Conservation (phyloP, 441 rosid species). For the Aleurites moluccanus region DNA sequence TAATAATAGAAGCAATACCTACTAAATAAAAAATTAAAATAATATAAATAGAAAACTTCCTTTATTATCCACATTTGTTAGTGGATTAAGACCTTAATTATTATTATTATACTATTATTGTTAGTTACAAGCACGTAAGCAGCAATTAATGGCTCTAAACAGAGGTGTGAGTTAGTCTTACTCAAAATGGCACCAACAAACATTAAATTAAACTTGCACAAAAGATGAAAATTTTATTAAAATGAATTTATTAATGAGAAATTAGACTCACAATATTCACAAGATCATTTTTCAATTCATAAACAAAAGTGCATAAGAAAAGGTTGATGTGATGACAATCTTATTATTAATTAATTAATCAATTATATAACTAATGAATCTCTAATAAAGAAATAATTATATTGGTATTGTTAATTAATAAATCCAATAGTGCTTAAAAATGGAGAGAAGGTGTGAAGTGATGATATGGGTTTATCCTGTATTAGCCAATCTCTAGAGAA, state of each 20-base stretch:
- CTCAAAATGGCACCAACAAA: constrained; percentile 27
- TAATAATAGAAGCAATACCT: constrained; percentile 9
- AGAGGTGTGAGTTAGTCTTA: constrained; percentile 16
- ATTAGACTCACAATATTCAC: not conserved
- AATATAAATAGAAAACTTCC: too few species aligned
- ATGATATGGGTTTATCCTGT: constrained; percentile 26
- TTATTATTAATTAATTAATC: not conserved
- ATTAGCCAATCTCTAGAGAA: constrained; percentile 19
- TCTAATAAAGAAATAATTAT: not conserved
- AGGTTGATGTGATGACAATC: not conserved
- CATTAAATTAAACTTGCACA: constrained; percentile 11
- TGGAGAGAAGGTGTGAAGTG: constrained; percentile 11
- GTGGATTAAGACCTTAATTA: constrained; percentile 41
- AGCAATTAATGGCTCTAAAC: constrained; percentile 20
- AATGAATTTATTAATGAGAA: not conserved
- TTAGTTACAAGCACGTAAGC: constrained; percentile 31
- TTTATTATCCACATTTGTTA: constrained; percentile 35
- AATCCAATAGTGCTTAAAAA: not conserved
- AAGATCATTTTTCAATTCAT: not conserved
- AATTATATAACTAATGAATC: not conserved
- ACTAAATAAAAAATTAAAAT: constrained; percentile 6
- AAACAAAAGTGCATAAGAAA: not conserved
- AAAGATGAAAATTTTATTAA: not conserved
- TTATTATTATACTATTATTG: too few species aligned
- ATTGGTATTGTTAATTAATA: not conserved